These are phyloP conservation scores for Ceratocystiopsis brevicomis DNA, from an alignment of 2,329 filamentous ascomycete genomes.

Conservation along the genomic window DNA sequence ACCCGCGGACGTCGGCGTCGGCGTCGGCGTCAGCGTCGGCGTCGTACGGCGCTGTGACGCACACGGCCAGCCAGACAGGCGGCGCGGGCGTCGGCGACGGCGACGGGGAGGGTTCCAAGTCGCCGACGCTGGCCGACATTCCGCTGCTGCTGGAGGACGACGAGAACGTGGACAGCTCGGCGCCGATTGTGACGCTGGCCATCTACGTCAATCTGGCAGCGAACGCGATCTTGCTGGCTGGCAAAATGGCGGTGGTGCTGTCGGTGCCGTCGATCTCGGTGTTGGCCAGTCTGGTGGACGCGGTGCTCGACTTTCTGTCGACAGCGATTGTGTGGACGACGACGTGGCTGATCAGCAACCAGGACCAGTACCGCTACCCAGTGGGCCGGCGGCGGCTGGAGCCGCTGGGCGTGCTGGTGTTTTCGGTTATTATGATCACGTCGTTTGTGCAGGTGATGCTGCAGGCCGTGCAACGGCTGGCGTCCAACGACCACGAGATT, in stretches of 20 bases:
- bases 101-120: constrained; percentile 15
- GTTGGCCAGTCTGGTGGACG: constrained; percentile 61
- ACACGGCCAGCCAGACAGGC: background rate
- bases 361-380: constrained; percentile 58
- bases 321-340: constrained; percentile 69
- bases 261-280: constrained; percentile 69
- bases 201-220: constrained; percentile 74
- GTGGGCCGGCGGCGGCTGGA: constrained; percentile 60
- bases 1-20: too few relatives aligned
- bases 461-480: constrained; percentile 47
- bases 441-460: constrained; percentile 64
- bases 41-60: too few relatives aligned
- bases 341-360: constrained; percentile 52
- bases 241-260: constrained; percentile 60
- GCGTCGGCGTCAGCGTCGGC: too few relatives aligned
- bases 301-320: constrained; percentile 60
- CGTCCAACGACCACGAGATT: constrained; percentile 40
- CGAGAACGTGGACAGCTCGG: constrained; percentile 50
- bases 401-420: constrained; percentile 63
- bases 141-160: constrained; percentile 46
- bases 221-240: constrained; percentile 53
- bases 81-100: background rate
- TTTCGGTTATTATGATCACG: constrained; percentile 72
- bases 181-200: constrained; percentile 62
- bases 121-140: constrained; percentile 28